A percentile compares a stretch with the other conserved stretches of the same genome.
Evolutionary conservation across 2,329 filamentous ascomycete genomes (phyloP).

Genomic region (Penicillium sp.): DNA sequence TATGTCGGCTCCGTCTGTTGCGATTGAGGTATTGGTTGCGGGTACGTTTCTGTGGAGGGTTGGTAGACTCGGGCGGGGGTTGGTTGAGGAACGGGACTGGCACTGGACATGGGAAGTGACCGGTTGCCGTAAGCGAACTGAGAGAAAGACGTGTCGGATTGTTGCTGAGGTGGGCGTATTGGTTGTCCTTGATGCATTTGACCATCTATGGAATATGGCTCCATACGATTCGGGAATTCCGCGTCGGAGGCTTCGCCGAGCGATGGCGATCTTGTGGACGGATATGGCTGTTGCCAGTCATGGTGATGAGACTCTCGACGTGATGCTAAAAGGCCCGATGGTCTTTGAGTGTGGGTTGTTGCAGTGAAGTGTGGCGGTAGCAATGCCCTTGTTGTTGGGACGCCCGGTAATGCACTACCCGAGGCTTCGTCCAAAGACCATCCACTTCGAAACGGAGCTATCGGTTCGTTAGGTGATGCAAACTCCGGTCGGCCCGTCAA

Average conservation of each 20-base stretch:
- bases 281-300: constrained; percentile 30
- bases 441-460: constrained; percentile 3
- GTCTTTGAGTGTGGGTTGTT: constrained; percentile 19
- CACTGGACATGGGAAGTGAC: constrained; percentile 17
- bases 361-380: constrained; percentile 27
- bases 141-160: constrained; percentile 21
- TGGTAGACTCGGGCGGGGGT: constrained; percentile 10
- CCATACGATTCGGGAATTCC: constrained; percentile 26
- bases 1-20: constrained; percentile 16
- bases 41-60: constrained; percentile 7
- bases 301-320: constrained; percentile 27
- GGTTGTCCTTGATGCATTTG: constrained; percentile 12
- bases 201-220: constrained; percentile 22
- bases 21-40: not conserved
- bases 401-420: constrained; percentile 8
- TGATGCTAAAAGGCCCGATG: constrained; percentile 24
- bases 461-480: constrained; percentile 16
- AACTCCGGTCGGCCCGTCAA: constrained; percentile 25
- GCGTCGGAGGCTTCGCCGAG: constrained; percentile 29
- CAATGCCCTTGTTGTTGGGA: constrained; percentile 19
- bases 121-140: constrained; percentile 19
- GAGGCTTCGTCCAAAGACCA: constrained; percentile 23
- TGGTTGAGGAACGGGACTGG: constrained; percentile 5
- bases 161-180: constrained; percentile 15
- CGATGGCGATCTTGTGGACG: constrained; percentile 28